Base-by-base conservation (phyloP, 2,329 filamentous ascomycete species). In the Penicillium sclerotiorum region DNA sequence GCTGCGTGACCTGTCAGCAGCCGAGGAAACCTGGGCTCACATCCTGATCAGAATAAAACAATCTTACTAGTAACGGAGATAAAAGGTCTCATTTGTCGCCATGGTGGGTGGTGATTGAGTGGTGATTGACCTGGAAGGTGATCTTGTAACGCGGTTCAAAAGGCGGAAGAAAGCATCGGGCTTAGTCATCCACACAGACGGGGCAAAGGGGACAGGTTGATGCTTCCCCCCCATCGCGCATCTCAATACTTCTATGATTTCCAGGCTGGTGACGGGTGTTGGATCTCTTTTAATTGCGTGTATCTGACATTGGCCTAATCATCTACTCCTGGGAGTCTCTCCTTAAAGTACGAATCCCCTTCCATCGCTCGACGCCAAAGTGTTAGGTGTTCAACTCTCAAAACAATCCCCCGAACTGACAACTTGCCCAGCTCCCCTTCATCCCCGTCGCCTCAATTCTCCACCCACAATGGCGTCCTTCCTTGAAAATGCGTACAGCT, bases 1-100 rank as follows among this genome's bases (percentile, higher is more conserved):
- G 80, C 93, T 97, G 69, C 63, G 62, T n/a, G 47, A 59, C 49
- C 52, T 61, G 64, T 74, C 64, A 75, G 73, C 67, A 71, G 71
- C 68, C 64, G 67, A 67, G 65, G 63, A 51, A 58, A 67, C 57
- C 65, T 65, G 69, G 66, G 65, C 66, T 57, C 59, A 49, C 28
- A 37, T 28, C 5, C 13, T 23, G 6, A 30, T 13, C 11, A 47
- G 60, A 28, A n/a, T n/a, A n/a, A n/a, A n/a, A n/a, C n/a, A n/a
- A n/a, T n/a, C 88, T 72, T 84, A 96, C 93, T 99, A 99, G 80
- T 99, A 99, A 65, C 94, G 87, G 60, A 99, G 77, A 68, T 99
- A 99, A 71, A 99, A 97, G 7, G 88, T 87, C 64, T 96, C 92
- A 72, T 82, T 88, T 62, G 80, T 78, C 61, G 88, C 78, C 81